Conservation (phyloP, 306 rosid genomes). For the Prosopis cineraria region DNA sequence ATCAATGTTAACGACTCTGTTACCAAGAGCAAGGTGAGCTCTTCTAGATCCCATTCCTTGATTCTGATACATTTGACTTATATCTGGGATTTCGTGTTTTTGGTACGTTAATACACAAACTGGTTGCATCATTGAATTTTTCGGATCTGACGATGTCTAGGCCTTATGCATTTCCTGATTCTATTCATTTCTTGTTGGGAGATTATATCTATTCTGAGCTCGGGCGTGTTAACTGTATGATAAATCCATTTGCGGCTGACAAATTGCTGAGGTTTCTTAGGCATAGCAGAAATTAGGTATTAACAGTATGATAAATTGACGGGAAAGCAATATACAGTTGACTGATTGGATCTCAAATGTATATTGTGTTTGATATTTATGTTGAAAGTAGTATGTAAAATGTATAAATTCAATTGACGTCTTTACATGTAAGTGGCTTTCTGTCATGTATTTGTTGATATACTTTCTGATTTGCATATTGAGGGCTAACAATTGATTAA, state of each 20-base stretch:
- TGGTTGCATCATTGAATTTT: background rate
- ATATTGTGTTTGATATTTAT: background rate
- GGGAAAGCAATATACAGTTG: background rate
- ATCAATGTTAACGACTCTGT: conserved; percentile 96
- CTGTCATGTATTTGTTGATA: background rate
- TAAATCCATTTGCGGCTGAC: no score
- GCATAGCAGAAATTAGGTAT: background rate
- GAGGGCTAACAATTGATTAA: background rate
- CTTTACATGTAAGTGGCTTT: background rate
- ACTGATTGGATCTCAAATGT: background rate
- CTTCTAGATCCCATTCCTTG: conserved; percentile 1
- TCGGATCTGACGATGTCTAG: background rate
- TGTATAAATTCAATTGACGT: background rate
- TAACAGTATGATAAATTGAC: background rate
- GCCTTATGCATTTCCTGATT: background rate
- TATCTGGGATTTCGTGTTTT: conserved; percentile 23
- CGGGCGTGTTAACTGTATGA: no score
- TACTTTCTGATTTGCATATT: background rate
- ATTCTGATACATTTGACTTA: background rate
- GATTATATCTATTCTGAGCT: background rate
- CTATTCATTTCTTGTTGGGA: background rate
- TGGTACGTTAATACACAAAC: no score
- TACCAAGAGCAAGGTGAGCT: conserved; percentile 92
- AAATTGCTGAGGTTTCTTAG: background rate
- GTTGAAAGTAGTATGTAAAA: background rate